phyloP scores from a whole-genome alignment of 768 basidiomycete genomes.

The Mycena maculata region DNA sequence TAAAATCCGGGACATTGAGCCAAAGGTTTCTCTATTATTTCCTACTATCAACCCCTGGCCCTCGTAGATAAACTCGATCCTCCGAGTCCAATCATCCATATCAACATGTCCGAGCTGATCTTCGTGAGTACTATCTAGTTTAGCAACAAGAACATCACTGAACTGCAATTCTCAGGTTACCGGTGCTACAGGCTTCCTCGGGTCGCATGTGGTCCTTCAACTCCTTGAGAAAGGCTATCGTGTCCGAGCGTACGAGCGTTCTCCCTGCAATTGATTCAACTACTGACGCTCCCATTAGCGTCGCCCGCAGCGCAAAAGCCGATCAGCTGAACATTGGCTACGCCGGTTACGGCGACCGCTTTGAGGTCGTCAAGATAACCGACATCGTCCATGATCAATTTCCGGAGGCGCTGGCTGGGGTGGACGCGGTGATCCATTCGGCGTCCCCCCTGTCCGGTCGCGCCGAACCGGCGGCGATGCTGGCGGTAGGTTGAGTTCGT shows the following conservation, averaged over 20 bases:
- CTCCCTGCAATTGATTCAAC: too few relatives aligned
- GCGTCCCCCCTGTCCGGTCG: conserved; percentile 49
- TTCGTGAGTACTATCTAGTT: too few relatives aligned
- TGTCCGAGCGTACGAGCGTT: conserved; percentile 62
- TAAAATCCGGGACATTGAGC: too few relatives aligned
- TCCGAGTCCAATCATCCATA: too few relatives aligned
- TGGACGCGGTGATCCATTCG: conserved; percentile 58
- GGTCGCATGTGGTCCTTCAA: conserved; percentile 54
- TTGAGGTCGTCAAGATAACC: conserved; percentile 41
- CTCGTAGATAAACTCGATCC: too few relatives aligned
- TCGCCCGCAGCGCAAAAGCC: conserved; percentile 38
- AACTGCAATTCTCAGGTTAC: conserved; percentile 56
- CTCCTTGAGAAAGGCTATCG: conserved; percentile 59
- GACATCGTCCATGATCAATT: conserved; percentile 49
- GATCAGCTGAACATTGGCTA: conserved; percentile 34
- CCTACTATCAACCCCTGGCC: too few relatives aligned
- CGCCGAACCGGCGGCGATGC: conserved; percentile 29
- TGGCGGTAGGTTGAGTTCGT: conserved; percentile 34
- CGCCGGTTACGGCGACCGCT: conserved; percentile 34
- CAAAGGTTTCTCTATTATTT: too few relatives aligned
- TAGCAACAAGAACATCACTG: too few relatives aligned
- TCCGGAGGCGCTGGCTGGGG: conserved; percentile 60
- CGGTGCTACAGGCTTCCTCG: conserved; percentile 58
- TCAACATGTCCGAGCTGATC: too few relatives aligned
- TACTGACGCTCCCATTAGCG: conserved; percentile 1